Evolutionary conservation across 768 basidiomycete genomes (phyloP).

Genomic region (Lentinula detonsa): DNA sequence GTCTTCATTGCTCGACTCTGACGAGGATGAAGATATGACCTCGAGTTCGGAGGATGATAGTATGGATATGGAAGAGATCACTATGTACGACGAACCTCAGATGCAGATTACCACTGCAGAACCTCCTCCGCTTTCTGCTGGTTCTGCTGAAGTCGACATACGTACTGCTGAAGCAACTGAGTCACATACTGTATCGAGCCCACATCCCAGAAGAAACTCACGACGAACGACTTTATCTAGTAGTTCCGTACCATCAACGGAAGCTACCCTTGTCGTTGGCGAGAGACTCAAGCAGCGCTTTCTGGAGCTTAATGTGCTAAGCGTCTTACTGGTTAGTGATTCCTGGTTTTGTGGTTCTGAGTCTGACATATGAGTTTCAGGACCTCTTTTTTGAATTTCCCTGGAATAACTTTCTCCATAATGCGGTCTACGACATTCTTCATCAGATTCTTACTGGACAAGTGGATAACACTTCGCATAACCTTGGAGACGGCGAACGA

Average conservation of each 20-base stretch:
- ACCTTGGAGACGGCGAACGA: neutral
- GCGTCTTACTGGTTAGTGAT: slow-evolving; percentile 67
- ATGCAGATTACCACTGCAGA: neutral
- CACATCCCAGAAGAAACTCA: slow-evolving; percentile 51
- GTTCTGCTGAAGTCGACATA: slow-evolving; percentile 11
- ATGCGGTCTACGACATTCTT: slow-evolving; percentile 91
- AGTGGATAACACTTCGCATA: slow-evolving; percentile 37
- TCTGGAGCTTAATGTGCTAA: slow-evolving; percentile 65
- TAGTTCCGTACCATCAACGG: slow-evolving; percentile 16
- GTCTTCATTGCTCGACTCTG: slow-evolving; percentile 54
- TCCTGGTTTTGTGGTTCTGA: slow-evolving; percentile 13
- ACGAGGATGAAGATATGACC: slow-evolving; percentile 60
- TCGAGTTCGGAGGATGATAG: slow-evolving; percentile 74
- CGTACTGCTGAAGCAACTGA: neutral
- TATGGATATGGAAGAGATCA: slow-evolving; percentile 69
- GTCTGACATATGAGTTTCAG: slow-evolving; percentile 29
- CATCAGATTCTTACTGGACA: slow-evolving; percentile 93
- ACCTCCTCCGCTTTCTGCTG: slow-evolving; percentile 22
- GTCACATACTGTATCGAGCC: slow-evolving; percentile 16
- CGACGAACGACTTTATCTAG: slow-evolving; percentile 35
- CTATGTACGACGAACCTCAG: slow-evolving; percentile 59
- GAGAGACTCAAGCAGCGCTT: slow-evolving; percentile 78
- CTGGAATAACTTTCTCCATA: slow-evolving; percentile 97
- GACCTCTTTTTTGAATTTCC: slow-evolving; percentile 95
- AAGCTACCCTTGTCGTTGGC: slow-evolving; percentile 47